Base-by-base conservation (phyloP, 495 filamentous ascomycete species). In the Penicillium arizonense region DNA sequence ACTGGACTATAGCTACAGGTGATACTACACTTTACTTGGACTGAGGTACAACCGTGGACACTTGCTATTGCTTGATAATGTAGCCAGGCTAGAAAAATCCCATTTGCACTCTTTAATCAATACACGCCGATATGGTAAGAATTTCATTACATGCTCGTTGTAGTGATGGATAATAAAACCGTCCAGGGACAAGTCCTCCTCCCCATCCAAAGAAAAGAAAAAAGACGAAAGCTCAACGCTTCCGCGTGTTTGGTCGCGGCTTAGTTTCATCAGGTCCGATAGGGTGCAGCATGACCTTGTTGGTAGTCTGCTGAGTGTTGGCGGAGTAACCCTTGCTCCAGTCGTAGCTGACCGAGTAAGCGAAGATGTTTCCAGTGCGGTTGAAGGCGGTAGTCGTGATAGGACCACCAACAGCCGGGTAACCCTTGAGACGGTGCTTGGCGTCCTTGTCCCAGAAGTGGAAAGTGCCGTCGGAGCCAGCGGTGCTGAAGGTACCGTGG, bases 281-380 rank as follows among this genome's bases (percentile, higher is more conserved):
- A 1, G 84, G 82, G 71, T 94, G 91, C 57, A 97, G 74, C 84
- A 95, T 92, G 47, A 97, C 82, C 71, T 94, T 95, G 68, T 86
- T 91, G 5, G 85, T 78, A 35, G 81, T 79, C 55, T 84, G 77
- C 18, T 80, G 83, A 26, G 67, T 90, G 67, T 94, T 93, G 26
- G 67, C 78, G 7, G 80, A 75, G 69, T 89, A 93, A 10, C 92
- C 92, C 70, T 95, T 95, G 64, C 87, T 88, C 92, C 92, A 97
- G 74, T 97, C 92, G 60, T 97, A 97, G 61, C 88, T 91, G 26
- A 95, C 82, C 5, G 91, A 87, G 62, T 96, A 97, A 14, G 90
- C 91, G 63, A 96, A 95, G 57, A 93, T 88, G 58, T 75, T 83
- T 42, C 91, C 92, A 45, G 73, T 83, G 42, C 81, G 72, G 65